phyloP scores from a whole-genome alignment of 192 early-diverging fungal genomes.

The Coemansia sp. region DNA sequence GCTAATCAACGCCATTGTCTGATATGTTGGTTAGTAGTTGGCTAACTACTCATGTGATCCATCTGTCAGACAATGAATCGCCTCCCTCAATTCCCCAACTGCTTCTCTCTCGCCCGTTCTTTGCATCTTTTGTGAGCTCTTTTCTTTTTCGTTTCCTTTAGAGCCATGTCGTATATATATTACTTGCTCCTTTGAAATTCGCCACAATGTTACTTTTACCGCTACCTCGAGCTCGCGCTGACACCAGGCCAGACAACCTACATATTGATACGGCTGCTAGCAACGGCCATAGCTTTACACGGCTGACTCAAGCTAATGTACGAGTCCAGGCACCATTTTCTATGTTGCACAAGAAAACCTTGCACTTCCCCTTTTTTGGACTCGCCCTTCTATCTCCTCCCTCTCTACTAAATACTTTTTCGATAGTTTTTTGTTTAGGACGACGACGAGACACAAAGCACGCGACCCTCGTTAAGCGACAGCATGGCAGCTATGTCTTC shows the following conservation, averaged over 20 bases:
- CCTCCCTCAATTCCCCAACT: too few species aligned
- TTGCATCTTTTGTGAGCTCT: too few species aligned
- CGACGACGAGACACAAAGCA: background rate
- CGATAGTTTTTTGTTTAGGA: background rate
- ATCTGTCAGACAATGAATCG: too few species aligned
- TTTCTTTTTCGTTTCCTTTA: too few species aligned
- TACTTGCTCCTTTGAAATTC: too few species aligned
- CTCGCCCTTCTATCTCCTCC: background rate
- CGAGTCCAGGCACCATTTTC: background rate
- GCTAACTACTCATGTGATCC: too few species aligned
- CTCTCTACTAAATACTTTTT: background rate
- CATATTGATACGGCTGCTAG: background rate
- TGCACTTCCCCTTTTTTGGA: background rate
- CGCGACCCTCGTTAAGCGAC: background rate
- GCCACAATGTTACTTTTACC: background rate
- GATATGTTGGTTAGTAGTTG: too few species aligned
- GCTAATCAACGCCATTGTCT: too few species aligned
- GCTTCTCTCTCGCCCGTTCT: too few species aligned
- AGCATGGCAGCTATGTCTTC: constrained; percentile 12
- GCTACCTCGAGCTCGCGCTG: background rate
- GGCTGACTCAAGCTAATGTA: constrained; percentile 27
- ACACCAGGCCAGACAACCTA: background rate
- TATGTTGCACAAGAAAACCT: background rate
- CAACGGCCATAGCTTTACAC: constrained; percentile 7
- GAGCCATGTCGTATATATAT: too few species aligned